Base-by-base conservation (phyloP, 2,329 filamentous ascomycete genomes). In the Colletotrichum filicis region DNA sequence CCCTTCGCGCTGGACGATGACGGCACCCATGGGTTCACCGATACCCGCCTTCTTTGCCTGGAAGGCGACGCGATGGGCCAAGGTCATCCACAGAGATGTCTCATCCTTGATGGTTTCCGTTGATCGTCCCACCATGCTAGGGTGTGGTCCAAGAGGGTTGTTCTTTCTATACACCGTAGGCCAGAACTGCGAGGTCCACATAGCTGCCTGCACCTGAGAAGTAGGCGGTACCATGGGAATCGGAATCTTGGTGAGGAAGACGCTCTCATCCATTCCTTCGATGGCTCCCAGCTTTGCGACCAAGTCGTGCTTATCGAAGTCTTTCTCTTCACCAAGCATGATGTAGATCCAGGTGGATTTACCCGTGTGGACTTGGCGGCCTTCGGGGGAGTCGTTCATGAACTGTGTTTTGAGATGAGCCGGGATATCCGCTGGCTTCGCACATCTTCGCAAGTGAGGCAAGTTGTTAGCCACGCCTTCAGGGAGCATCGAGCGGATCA, bases 131-230 rank as follows among this genome's bases (percentile, higher is more conserved):
- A 96, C 90, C 79, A 93, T 89, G 78, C 91, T 91, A 74, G 94
- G 94, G 79, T 97, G 94, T 22, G 94, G 94, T 4, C 94, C 94
- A 72, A 95, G 93, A 2, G 94, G 94, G 79, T 97, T 97, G 76
- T 93, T 95, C 84, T 95, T 95, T 75, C 94, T 92, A 83, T 97
- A 97, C 61, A 95, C 90, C 1, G 92, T 93, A 14, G 94, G 94
- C 94, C 94, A 97, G 81, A 94, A 96, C 76, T 92, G 88, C 42
- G 89, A 86, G 30, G 91, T 92, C 94, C 94, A 97, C 79, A 90
- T 85, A 30, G 89, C 89, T 9, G 94, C 93, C 81, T 96, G 93
- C 52, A 92, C 87, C 76, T 92, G 89, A 4, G 93, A 95, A 5
- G 92, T 95, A 2, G 94, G 94, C 28, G 94, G 88, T 57, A 94